A percentile compares a stretch with the other conserved stretches of the same genome.
These are phyloP conservation scores for Fagopyrum homotropicum DNA, from an alignment of 148 eudicot species.

Conservation along the genomic window DNA sequence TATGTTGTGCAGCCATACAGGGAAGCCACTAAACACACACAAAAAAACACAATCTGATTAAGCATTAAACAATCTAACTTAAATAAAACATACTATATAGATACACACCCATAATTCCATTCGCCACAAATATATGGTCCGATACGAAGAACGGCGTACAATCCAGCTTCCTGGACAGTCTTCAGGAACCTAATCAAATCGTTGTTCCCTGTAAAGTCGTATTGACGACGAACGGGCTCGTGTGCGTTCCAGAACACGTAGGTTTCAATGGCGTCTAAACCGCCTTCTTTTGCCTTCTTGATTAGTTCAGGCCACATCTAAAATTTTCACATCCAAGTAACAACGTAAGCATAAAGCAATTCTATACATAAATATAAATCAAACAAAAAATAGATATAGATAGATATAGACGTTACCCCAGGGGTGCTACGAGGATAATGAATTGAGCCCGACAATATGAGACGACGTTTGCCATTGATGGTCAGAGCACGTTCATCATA, in stretches of 20 bases:
- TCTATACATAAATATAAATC: not conserved
- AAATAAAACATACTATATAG: not conserved
- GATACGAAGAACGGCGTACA: constrained; percentile 7
- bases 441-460: not conserved
- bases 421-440: constrained; percentile 6
- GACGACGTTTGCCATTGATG: not conserved
- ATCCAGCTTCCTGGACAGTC: not conserved
- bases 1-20: constrained; percentile 10
- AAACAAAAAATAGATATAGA: not conserved
- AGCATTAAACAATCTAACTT: not conserved
- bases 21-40: constrained; percentile 2
- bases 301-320: constrained; percentile 8
- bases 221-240: constrained; percentile 5
- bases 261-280: not conserved
- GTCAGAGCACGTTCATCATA: not conserved
- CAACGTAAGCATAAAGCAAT: not conserved
- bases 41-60: too few species aligned
- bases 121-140: not conserved
- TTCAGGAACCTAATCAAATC: not conserved
- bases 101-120: constrained; percentile 5
- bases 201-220: not conserved
- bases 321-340: not conserved
- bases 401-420: not conserved
- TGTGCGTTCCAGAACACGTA: constrained; percentile 10
- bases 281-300: not conserved